phyloP scores from a whole-genome alignment of 73 alveolate species.

The Paramecium pentaurelia region DNA sequence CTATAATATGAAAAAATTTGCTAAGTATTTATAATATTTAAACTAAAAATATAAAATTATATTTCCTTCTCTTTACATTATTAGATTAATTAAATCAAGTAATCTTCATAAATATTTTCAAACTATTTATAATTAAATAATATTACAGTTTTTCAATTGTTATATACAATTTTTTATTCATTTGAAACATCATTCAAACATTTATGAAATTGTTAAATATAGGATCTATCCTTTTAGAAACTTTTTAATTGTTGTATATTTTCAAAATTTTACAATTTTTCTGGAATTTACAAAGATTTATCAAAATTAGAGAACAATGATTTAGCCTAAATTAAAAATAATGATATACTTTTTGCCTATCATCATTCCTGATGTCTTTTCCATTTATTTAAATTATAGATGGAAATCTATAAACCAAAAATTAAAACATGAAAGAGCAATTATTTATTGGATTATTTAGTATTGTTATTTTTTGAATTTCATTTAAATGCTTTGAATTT shows the following conservation, averaged over 20 bases:
- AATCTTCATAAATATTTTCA: not conserved
- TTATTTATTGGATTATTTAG: constrained; percentile 66
- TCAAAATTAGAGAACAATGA: constrained; percentile 87
- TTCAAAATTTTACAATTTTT: constrained; percentile 38
- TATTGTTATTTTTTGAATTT: constrained; percentile 78
- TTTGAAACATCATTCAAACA: not conserved
- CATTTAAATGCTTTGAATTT: constrained; percentile 62
- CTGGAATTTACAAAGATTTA: constrained; percentile 79
- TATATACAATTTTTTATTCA: not conserved
- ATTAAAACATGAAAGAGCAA: constrained; percentile 67
- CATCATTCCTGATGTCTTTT: constrained; percentile 78
- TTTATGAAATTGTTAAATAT: constrained; percentile 25
- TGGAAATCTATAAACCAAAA: constrained; percentile 95
- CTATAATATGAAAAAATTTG: not conserved
- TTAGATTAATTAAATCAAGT: not conserved
- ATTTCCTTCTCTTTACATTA: not conserved
- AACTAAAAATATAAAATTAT: not conserved
- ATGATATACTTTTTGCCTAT: constrained; percentile 53
- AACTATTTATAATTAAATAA: not conserved
- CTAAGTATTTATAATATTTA: not conserved
- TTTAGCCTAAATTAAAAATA: constrained; percentile 65
- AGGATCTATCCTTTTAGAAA: constrained; percentile 24
- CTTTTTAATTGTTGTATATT: not conserved
- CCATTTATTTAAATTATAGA: constrained; percentile 82
- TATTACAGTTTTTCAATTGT: not conserved